Conservation (phyloP, 2,329 filamentous ascomycete genomes). For the Aspergillus amoenus region DNA sequence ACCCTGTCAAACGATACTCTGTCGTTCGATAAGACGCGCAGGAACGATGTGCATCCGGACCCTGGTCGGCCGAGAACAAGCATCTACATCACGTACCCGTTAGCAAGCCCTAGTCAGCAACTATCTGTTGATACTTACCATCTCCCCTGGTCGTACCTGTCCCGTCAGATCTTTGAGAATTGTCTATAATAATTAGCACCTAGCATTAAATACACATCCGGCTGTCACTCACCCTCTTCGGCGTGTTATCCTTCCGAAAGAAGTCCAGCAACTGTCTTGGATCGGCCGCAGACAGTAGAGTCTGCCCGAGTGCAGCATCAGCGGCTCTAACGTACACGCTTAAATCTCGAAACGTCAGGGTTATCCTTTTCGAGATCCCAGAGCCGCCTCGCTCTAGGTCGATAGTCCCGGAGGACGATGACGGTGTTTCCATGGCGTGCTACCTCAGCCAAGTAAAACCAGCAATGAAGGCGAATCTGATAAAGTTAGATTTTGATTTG, state of each 20-base stretch:
- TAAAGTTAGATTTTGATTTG: accelerated
- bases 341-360: slow-evolving; percentile 36
- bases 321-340: slow-evolving; percentile 37
- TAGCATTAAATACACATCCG: neutral
- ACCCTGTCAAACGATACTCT: slow-evolving; percentile 59
- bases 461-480: too few relatives aligned
- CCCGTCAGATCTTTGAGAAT: slow-evolving; percentile 41
- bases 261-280: slow-evolving; percentile 28
- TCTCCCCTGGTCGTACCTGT: slow-evolving; percentile 45
- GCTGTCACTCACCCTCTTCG: slow-evolving; percentile 27
- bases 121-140: slow-evolving; percentile 29
- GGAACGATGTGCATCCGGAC: slow-evolving; percentile 67
- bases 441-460: neutral
- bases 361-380: slow-evolving; percentile 31
- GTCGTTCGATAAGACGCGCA: slow-evolving; percentile 68
- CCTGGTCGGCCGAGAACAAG: slow-evolving; percentile 68
- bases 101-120: neutral
- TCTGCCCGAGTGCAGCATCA: slow-evolving; percentile 37
- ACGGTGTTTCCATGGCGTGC: slow-evolving; percentile 25
- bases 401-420: slow-evolving; percentile 27
- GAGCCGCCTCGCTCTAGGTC: slow-evolving; percentile 26
- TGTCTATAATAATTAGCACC: slow-evolving; percentile 25
- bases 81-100: slow-evolving; percentile 40
- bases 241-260: slow-evolving; percentile 18
- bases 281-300: slow-evolving; percentile 33